Percentiles rank a stretch among this genome's conserved stretches.
Evolutionary conservation across 345 rosid genomes (phyloP).

Genomic region (Populus euphratica): DNA sequence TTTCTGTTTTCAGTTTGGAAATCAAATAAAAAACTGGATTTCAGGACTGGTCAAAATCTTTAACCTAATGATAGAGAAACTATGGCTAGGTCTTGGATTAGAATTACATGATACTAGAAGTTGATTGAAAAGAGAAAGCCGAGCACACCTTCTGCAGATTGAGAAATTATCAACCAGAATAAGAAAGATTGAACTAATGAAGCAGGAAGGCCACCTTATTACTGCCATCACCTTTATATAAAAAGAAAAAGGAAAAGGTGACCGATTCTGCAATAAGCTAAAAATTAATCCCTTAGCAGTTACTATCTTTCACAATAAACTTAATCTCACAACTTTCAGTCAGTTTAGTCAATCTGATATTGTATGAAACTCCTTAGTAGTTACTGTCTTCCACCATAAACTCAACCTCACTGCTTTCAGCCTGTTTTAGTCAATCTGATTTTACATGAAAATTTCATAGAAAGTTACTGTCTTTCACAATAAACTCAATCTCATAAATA

Average conservation of each 20-base stretch:
- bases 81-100: not conserved
- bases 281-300: not conserved
- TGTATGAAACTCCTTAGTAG: not conserved
- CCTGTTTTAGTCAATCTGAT: not conserved
- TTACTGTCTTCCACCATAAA: not conserved
- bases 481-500: not conserved
- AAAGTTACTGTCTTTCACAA: not conserved
- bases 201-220: not conserved
- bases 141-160: constrained; percentile 1
- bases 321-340: constrained; percentile 1
- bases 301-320: not conserved
- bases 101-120: not conserved
- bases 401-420: not conserved
- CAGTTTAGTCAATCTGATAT: not conserved
- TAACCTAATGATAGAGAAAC: not conserved
- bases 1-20: too few species aligned
- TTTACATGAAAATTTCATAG: not conserved
- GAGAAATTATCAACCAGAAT: not conserved
- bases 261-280: not conserved
- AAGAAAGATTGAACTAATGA: not conserved
- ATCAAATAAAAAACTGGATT: too few species aligned
- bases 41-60: not conserved
- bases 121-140: not conserved
- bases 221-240: not conserved
- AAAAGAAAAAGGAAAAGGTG: not conserved